Evolutionary conservation across 108 stramenopile genomes (phyloP).

Genomic region (Fragilaria radians): DNA sequence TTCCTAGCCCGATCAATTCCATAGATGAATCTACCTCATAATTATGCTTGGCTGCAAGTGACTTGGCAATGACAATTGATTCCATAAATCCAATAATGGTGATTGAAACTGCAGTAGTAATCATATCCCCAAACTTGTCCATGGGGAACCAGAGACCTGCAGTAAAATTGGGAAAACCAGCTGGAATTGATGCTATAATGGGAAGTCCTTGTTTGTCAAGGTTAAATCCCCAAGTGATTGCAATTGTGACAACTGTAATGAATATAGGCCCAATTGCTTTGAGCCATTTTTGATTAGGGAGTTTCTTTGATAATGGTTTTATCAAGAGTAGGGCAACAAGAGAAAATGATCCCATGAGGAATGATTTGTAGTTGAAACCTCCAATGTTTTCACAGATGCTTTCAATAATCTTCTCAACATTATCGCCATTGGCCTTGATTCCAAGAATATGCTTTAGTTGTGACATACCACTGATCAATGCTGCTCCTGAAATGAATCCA

Average conservation of each 20-base stretch:
- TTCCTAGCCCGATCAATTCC: slow-evolving; percentile 73
- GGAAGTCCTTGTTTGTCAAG: slow-evolving; percentile 46
- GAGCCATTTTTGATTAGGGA: slow-evolving; percentile 36
- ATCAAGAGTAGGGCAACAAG: slow-evolving; percentile 24
- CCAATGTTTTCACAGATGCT: slow-evolving; percentile 34
- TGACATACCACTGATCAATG: slow-evolving; percentile 77
- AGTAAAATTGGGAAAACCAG: slow-evolving; percentile 48
- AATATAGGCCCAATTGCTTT: too few relatives aligned
- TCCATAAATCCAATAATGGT: slow-evolving; percentile 74
- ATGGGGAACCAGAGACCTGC: slow-evolving; percentile 18
- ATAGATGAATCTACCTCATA: slow-evolving; percentile 67
- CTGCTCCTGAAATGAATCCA: slow-evolving; percentile 83
- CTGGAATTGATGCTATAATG: slow-evolving; percentile 55
- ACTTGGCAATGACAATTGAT: slow-evolving; percentile 76
- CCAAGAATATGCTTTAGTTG: slow-evolving; percentile 84
- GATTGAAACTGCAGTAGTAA: slow-evolving; percentile 28
- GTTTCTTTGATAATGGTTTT: slow-evolving; percentile 25
- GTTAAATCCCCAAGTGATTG: slow-evolving; percentile 20
- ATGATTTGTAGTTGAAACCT: slow-evolving; percentile 52
- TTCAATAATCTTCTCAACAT: slow-evolving; percentile 27
- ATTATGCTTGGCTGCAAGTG: slow-evolving; percentile 49
- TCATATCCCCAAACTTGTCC: slow-evolving; percentile 29
- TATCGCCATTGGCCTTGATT: too few relatives aligned
- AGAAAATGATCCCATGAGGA: slow-evolving; percentile 38
- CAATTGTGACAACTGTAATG: slow-evolving; percentile 38